Evolutionary conservation across 2,329 filamentous ascomycete species (phyloP), one percentile per base, ranked within the genome.

Genomic region (Nemania bipapillata): DNA sequence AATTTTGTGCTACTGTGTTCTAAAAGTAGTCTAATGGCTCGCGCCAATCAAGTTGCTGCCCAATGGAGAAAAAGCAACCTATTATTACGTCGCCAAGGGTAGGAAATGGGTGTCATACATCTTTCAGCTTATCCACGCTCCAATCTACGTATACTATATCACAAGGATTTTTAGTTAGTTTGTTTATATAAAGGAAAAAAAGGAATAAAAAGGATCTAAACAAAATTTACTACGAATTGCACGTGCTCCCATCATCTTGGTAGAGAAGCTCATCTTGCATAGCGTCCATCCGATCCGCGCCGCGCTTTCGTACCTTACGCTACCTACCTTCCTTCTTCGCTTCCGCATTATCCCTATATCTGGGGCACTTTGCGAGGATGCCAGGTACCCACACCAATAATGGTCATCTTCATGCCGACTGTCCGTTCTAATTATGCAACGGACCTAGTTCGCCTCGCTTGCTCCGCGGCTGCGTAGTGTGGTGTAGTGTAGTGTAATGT

Each of bases 231-330:
- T 32, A 9, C 30, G 30, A 26, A 28, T 50, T 28, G 22, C 1
- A 62, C 42, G 30, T 52, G 40, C 54, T 67, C 62, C 70, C 68
- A 60, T 54, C 12, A 63, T 65, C 65, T 68, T 63, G 70, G 65
- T 65, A 70, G 40, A 53, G 63, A 20, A 53, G 55, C 62, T 42
- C 60, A 70, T 72, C 69, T 70, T 67, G 68, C 70, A 70, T 70
- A 63, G 55, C 57, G 50, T 61, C 67, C 67, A 35, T 54, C 57
- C 53, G 65, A 69, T 68, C 61, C 57, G 56, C 49, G n/a, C n/a
- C n/a, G n/a, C 47, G 20, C 47, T 24, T 42, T 45, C 61, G 12
- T 47, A 49, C 65, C 52, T 59, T 49, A 30, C 35, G 22, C 28
- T 47, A 42, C 17, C 55, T 55, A 47, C 24, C 28, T 22, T 47